phyloP scores from a whole-genome alignment of 1,284 basidiomycete species.

The Boletellus sp. region DNA sequence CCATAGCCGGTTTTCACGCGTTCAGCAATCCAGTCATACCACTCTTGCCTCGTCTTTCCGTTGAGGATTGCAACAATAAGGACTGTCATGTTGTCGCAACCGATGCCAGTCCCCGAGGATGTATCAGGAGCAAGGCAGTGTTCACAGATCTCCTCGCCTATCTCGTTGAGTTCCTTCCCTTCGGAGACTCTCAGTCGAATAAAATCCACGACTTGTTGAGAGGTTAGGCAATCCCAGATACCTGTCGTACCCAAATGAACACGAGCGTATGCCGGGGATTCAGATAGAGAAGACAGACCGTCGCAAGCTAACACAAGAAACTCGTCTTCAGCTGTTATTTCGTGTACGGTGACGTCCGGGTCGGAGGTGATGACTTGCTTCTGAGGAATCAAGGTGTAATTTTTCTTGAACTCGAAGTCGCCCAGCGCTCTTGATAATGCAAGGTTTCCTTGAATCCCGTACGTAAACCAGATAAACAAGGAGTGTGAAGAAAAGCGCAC shows the following conservation, averaged over 20 bases:
- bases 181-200: constrained; percentile 82
- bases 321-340: constrained; percentile 87
- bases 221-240: constrained; percentile 97
- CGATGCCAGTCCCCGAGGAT: constrained; percentile 87
- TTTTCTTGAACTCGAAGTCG: constrained; percentile 99
- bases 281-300: constrained; percentile 50
- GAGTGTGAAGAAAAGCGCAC: constrained; percentile 41
- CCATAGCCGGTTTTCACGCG: constrained; percentile 76
- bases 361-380: constrained; percentile 94
- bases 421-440: constrained; percentile 94
- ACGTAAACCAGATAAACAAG: constrained; percentile 2
- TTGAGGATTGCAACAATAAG: constrained; percentile 87
- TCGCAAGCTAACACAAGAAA: constrained; percentile 96
- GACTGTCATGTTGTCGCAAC: constrained; percentile 99
- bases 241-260: constrained; percentile 46
- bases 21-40: constrained; percentile 89
- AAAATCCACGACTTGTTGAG: constrained; percentile 91
- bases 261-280: not conserved
- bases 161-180: constrained; percentile 75
- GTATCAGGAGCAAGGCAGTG: constrained; percentile 94
- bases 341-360: constrained; percentile 86
- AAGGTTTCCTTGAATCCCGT: constrained; percentile 71
- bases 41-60: constrained; percentile 86
- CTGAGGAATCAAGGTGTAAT: constrained; percentile 76
- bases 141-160: constrained; percentile 89